Conservation (phyloP, 2,329 filamentous ascomycete genomes). For the Fusarium sp. region DNA sequence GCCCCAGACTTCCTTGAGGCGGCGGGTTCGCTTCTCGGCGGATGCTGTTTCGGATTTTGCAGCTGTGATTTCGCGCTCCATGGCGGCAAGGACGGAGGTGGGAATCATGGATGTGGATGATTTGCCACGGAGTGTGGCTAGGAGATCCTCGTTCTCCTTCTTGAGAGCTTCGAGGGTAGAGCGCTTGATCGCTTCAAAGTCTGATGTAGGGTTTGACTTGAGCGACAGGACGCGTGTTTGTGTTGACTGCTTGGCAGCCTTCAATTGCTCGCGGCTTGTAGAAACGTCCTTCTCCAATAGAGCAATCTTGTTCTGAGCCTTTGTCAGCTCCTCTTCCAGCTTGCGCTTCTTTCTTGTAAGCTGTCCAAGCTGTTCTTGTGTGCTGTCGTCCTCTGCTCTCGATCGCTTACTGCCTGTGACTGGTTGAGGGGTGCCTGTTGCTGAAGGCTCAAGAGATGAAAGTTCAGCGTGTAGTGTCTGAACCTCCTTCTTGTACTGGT, state of each 20-base stretch:
- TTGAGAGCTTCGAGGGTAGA: conserved; percentile 80
- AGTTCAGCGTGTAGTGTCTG: conserved; percentile 79
- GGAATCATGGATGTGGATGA: conserved; percentile 75
- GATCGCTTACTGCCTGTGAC: conserved; percentile 71
- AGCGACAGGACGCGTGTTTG: conserved; percentile 87
- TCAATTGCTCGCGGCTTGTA: conserved; percentile 78
- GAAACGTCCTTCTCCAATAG: conserved; percentile 81
- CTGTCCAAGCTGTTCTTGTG: conserved; percentile 80
- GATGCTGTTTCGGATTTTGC: conserved; percentile 75
- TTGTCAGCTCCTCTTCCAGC: conserved; percentile 80
- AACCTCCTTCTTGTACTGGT: conserved; percentile 85
- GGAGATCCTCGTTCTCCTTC: conserved; percentile 84
- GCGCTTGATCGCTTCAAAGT: conserved; percentile 85
- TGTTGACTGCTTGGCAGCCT: conserved; percentile 70
- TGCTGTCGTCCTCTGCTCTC: conserved; percentile 69
- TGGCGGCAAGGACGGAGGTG: conserved; percentile 77
- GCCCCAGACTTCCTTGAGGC: conserved; percentile 92
- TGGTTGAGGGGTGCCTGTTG: conserved; percentile 51
- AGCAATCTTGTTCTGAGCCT: conserved; percentile 74
- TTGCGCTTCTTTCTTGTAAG: conserved; percentile 88
- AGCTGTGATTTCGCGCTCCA: conserved; percentile 79
- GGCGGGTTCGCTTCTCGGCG: conserved; percentile 83
- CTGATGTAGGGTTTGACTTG: conserved; percentile 90
- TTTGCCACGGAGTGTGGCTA: conserved; percentile 71
- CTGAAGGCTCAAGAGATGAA: conserved; percentile 67